phyloP scores from a whole-genome alignment of 1,284 basidiomycete species.

The Microbotryomycetes sp. region DNA sequence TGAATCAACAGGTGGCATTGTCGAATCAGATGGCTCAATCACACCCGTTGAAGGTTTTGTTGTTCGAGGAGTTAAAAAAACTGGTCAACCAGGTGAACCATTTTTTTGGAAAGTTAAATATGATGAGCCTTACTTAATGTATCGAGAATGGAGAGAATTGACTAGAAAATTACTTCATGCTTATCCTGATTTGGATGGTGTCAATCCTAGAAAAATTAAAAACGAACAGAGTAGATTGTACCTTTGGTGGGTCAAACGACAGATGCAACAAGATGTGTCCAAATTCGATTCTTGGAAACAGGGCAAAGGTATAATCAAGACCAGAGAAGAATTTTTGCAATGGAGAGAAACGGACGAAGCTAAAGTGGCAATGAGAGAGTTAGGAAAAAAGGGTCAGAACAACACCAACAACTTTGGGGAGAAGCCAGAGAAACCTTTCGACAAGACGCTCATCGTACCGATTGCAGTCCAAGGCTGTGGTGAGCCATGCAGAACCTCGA shows the following conservation, averaged over 20 bases:
- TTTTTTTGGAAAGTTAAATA: slow-evolving; percentile 99
- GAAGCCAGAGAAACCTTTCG: slow-evolving; percentile 24
- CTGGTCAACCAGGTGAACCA: slow-evolving; percentile 53
- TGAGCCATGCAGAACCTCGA: slow-evolving; percentile 35
- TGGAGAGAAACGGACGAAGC: slow-evolving; percentile 53
- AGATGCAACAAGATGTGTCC: slow-evolving; percentile 58
- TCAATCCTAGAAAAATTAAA: slow-evolving; percentile 35
- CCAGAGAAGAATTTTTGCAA: slow-evolving; percentile 68
- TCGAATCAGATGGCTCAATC: slow-evolving; percentile 52
- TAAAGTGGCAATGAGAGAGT: slow-evolving; percentile 35
- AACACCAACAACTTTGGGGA: slow-evolving; percentile 25
- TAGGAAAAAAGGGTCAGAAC: slow-evolving; percentile 26
- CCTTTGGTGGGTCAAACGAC: slow-evolving; percentile 55
- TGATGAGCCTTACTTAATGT: slow-evolving; percentile 98
- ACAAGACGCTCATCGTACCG: slow-evolving; percentile 61
- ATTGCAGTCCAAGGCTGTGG: slow-evolving; percentile 89
- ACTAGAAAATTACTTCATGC: slow-evolving; percentile 65
- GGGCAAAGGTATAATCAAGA: slow-evolving; percentile 76
- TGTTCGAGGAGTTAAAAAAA: slow-evolving; percentile 56
- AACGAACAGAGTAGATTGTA: slow-evolving; percentile 46
- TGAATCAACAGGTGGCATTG: slow-evolving; percentile 63
- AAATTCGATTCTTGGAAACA: slow-evolving; percentile 62
- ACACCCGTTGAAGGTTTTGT: slow-evolving; percentile 94
- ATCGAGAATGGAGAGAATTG: slow-evolving; percentile 93
- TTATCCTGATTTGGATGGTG: slow-evolving; percentile 21